Evolutionary conservation across 768 basidiomycete species (phyloP).

Genomic region (Tulasnella calospora): DNA sequence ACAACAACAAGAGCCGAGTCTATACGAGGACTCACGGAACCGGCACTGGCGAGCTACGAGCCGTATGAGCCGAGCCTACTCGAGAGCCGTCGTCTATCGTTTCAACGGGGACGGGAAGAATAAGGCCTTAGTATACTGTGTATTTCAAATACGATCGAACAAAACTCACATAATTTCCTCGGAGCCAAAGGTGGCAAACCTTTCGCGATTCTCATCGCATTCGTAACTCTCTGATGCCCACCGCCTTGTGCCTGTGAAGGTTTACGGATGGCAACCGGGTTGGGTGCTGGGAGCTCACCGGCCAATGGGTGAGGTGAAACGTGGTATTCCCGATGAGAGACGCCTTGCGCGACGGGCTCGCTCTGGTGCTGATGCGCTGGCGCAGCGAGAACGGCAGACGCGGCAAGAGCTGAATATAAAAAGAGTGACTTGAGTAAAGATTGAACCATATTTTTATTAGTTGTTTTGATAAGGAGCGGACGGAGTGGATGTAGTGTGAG

Average conservation of each 20-base stretch:
- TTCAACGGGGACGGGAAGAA: too few species aligned
- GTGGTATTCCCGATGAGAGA: not conserved
- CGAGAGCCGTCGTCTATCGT: not conserved
- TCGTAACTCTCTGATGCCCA: not conserved
- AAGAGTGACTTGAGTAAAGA: not conserved
- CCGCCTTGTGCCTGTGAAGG: not conserved
- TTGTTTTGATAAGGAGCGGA: not conserved
- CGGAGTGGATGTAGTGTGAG: too few species aligned
- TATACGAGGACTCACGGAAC: not conserved
- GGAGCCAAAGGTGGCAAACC: not conserved
- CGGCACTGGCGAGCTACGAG: not conserved
- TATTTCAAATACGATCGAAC: too few species aligned
- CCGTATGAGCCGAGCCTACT: not conserved
- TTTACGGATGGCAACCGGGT: not conserved
- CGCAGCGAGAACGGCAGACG: not conserved
- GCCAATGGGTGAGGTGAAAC: not conserved
- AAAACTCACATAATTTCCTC: not conserved
- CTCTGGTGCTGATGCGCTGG: not conserved
- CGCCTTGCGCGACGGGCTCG: not conserved
- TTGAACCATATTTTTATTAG: not conserved
- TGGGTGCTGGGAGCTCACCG: not conserved
- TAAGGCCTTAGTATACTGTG: too few species aligned
- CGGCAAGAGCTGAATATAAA: not conserved
- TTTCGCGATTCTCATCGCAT: not conserved
- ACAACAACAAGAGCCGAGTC: not conserved